Evolutionary conservation across 352 stramenopile genomes (phyloP), one percentile per base, ranked within the genome.

Genomic region (Globisporangium takayamanum): DNA sequence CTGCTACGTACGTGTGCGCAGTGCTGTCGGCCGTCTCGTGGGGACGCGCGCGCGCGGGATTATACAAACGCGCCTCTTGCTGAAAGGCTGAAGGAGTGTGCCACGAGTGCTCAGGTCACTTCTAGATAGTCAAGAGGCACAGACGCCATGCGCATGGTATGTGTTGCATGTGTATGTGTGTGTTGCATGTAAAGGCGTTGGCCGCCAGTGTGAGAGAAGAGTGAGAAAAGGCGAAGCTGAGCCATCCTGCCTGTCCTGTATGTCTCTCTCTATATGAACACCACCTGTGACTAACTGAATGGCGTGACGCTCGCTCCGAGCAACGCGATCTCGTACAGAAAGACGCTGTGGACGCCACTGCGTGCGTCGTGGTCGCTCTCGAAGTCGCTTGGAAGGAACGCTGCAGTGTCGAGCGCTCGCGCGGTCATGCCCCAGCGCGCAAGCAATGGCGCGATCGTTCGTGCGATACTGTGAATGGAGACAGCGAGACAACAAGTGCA

Each of bases 171-270:
- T 39, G 33, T 39, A 39, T 11, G 33, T 8, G 33, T 12, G 55
- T 52, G 49, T 16, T 45, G 53, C 42, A 33, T 39, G 10, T 56
- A n/a, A 16, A 53, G 44, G 45, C 33, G 26, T 36, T 59, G 52
- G 25, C 45, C 52, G 33, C 53, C 37, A 37, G 54, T 48, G 20
- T 69, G 73, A 79, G 64, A 83, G 66, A 76, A 44, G 25, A 59
- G 10, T 53, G 70, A 66, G 59, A 82, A 84, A 87, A 89, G 79
- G 79, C 77, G 77, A 89, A 87, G 59, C 77, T 87, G 77, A 89
- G 75, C 64, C 70, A 87, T 76, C 63, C 11, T 7, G 39, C 47
- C 49, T 2, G 26, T 16, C 16, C 28, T 33, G 28, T 33, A 33
- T 33, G 28, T 33, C 28, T 61, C 26, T 33, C 28, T 61, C 26